These are phyloP conservation scores for Podospora sp. DNA, from an alignment of 495 filamentous ascomycete species.

Conservation along the genomic window DNA sequence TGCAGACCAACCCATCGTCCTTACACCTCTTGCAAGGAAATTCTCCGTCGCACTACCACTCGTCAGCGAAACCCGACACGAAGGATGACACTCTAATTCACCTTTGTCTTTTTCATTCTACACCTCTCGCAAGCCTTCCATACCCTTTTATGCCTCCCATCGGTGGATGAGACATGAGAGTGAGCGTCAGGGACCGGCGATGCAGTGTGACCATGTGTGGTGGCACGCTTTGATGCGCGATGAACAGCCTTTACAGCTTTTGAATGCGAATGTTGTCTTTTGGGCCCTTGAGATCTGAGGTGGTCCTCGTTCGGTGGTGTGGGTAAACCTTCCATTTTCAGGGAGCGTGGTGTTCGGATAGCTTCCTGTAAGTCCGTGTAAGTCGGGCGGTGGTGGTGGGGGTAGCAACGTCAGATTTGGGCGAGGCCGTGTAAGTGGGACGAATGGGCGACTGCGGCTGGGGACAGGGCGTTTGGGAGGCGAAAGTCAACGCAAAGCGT, in stretches of 20 bases:
- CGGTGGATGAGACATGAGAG: conserved; percentile 32
- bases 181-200: conserved; percentile 35
- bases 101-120: conserved; percentile 74
- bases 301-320: conserved; percentile 52
- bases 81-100: conserved; percentile 24
- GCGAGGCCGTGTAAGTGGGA: conserved; percentile 14
- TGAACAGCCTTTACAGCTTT: conserved; percentile 39
- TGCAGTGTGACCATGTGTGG: conserved; percentile 33
- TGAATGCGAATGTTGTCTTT: conserved; percentile 28
- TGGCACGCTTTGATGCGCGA: conserved; percentile 34
- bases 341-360: not conserved
- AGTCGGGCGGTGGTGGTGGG: conserved; percentile 21
- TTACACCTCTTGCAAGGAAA: conserved; percentile 70
- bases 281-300: conserved; percentile 33
- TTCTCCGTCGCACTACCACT: conserved; percentile 63
- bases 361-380: conserved; percentile 19
- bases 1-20: conserved; percentile 61
- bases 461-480: conserved; percentile 1
- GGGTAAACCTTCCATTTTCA: conserved; percentile 47
- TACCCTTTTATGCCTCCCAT: conserved; percentile 63
- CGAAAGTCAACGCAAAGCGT: conserved; percentile 6
- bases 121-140: conserved; percentile 74
- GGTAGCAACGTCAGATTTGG: not conserved
- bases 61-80: conserved; percentile 20
- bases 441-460: conserved; percentile 11